Evolutionary conservation across 257 asterid genomes (phyloP).

Genomic region (Euphrasia confusa): DNA sequence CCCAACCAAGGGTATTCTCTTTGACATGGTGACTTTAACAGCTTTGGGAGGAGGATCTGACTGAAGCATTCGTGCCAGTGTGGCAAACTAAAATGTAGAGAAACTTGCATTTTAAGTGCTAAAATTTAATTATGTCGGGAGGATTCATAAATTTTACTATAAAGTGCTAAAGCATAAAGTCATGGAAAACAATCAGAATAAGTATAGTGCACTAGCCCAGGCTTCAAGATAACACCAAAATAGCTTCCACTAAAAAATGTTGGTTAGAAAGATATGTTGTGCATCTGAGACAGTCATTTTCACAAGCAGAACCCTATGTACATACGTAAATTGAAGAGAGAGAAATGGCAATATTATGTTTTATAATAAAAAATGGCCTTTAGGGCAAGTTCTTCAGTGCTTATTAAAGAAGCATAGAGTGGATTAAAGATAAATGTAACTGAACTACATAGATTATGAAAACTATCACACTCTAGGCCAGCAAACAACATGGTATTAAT

Average conservation of each 20-base stretch:
- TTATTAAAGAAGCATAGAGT: conserved; percentile 4
- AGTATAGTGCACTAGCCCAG: no score
- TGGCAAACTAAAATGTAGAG: conserved; percentile 63
- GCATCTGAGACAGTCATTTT: neutral
- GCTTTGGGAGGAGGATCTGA: conserved; percentile 99
- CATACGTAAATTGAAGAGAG: neutral
- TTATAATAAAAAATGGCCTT: neutral
- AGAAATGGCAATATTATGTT: neutral
- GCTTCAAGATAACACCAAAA: no score
- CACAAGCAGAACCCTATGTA: neutral
- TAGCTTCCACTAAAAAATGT: neutral
- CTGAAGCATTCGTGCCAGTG: conserved; percentile 95
- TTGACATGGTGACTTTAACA: conserved; percentile 92
- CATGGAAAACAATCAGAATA: no score
- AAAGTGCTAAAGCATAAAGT: neutral
- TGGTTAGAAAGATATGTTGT: neutral
- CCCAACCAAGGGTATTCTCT: conserved; percentile 91
- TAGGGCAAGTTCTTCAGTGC: conserved; percentile 11
- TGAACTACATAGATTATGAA: conserved; percentile 12
- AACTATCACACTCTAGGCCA: conserved; percentile 16
- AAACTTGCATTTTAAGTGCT: conserved; percentile 12
- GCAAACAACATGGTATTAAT: neutral
- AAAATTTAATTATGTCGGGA: no score
- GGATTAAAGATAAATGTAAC: neutral
- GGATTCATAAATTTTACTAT: neutral